These are phyloP conservation scores for Xerocomus brunneocitrinus DNA, from an alignment of 768 basidiomycete genomes.

Conservation along the genomic window DNA sequence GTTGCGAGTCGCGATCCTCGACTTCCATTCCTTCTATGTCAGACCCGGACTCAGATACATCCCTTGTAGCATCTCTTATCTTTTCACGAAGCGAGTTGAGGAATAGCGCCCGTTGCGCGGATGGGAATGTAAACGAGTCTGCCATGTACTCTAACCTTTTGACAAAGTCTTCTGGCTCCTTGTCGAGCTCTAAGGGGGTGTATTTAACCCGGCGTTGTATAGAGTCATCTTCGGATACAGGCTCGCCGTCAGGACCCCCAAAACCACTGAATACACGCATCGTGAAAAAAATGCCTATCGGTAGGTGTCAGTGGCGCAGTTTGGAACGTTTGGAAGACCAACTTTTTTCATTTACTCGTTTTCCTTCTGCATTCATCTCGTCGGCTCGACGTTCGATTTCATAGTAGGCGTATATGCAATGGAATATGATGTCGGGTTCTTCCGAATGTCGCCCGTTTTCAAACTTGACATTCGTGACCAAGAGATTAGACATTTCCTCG, in stretches of 20 bases:
- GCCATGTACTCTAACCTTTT: constrained; percentile 57
- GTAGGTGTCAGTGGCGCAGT: background rate
- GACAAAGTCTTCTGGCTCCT: constrained; percentile 54
- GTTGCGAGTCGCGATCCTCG: constrained; percentile 17
- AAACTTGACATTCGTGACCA: constrained; percentile 58
- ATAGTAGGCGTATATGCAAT: constrained; percentile 65
- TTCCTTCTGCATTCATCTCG: constrained; percentile 29
- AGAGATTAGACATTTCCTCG: constrained; percentile 80
- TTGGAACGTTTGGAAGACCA: constrained; percentile 1
- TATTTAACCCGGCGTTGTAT: constrained; percentile 44
- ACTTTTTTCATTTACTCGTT: constrained; percentile 32
- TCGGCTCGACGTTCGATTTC: constrained; percentile 29
- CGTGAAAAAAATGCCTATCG: constrained; percentile 56
- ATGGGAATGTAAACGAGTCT: constrained; percentile 62
- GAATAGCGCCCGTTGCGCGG: constrained; percentile 64
- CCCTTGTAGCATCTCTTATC: constrained; percentile 36
- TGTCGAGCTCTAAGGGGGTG: constrained; percentile 59
- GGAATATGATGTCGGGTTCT: constrained; percentile 51
- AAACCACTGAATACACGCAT: constrained; percentile 44
- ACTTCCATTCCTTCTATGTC: constrained; percentile 25
- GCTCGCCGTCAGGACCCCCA: constrained; percentile 29
- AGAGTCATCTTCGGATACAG: constrained; percentile 31
- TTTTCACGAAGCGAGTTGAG: constrained; percentile 55
- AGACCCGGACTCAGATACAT: constrained; percentile 20
- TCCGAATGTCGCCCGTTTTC: constrained; percentile 27